A percentile compares a stretch with the other conserved stretches of the same genome.
Conservation (phyloP, 169 alveolate species). For the Pseudocohnilembus persalinus region DNA sequence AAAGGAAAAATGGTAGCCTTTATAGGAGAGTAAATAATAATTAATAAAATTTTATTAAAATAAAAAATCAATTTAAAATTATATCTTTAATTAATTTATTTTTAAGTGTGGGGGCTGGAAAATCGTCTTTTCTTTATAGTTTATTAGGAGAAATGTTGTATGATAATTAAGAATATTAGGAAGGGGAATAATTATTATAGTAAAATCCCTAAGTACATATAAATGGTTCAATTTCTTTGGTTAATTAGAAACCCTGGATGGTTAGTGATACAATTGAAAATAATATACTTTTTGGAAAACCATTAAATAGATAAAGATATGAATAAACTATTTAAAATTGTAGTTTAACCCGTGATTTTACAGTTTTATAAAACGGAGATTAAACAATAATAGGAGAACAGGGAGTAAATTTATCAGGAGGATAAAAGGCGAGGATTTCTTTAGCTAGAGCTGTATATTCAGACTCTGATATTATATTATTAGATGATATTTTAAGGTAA, state of each 20-base stretch:
- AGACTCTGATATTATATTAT: conserved; percentile 56
- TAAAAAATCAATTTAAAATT: not conserved
- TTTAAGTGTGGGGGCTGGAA: conserved; percentile 47
- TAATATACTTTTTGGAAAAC: conserved; percentile 71
- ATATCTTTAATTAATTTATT: not conserved
- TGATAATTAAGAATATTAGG: conserved; percentile 2
- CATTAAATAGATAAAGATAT: conserved; percentile 62
- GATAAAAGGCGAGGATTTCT: conserved; percentile 76
- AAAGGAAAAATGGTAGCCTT: conserved; percentile 35
- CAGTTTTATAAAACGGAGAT: conserved; percentile 68
- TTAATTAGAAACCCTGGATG: no score
- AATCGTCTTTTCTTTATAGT: conserved; percentile 29
- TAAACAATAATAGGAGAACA: conserved; percentile 80
- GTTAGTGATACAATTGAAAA: conserved; percentile 73
- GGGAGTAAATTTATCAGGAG: conserved; percentile 79
- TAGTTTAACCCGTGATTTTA: conserved; percentile 55
- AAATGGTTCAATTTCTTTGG: no score
- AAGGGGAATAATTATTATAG: conserved; percentile 49
- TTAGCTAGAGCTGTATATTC: conserved; percentile 81
- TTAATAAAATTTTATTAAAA: no score
- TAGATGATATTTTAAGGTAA: conserved; percentile 71
- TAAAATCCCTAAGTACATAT: no score
- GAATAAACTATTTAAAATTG: conserved; percentile 56
- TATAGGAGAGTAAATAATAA: conserved; percentile 36
- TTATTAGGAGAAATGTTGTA: conserved; percentile 41